Percentiles rank a stretch among this genome's conserved stretches.
These are phyloP conservation scores for Arbutus unedo DNA, from an alignment of 148 eudicot genomes.

Conservation along the genomic window DNA sequence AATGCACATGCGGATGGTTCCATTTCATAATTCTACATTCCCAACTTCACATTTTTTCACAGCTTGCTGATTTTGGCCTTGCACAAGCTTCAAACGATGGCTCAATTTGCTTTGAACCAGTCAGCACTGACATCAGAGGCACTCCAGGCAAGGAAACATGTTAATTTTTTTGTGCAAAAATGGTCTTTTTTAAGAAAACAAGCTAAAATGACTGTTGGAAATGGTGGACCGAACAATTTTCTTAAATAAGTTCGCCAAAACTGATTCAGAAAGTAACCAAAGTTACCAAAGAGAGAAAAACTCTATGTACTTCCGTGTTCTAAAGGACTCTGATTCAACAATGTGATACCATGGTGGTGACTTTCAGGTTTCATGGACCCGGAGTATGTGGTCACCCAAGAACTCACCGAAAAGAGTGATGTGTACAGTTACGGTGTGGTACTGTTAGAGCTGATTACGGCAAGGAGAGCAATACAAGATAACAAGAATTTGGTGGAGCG, in stretches of 20 bases:
- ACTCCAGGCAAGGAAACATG: slow-evolving; percentile 65
- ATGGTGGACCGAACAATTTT: background rate
- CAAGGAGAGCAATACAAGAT: slow-evolving; percentile 74
- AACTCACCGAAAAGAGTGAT: slow-evolving; percentile 94
- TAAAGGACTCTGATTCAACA: background rate
- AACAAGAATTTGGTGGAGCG: slow-evolving; percentile 81
- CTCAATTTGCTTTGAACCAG: slow-evolving; percentile 82
- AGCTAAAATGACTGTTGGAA: background rate
- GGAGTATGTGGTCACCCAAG: slow-evolving; percentile 75
- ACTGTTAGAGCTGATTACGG: slow-evolving; percentile 70
- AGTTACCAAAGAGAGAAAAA: background rate
- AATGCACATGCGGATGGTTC: background rate
- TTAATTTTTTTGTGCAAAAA: background rate
- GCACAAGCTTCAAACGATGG: slow-evolving; percentile 89
- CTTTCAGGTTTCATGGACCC: slow-evolving; percentile 94
- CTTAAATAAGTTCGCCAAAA: background rate
- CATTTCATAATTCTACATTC: background rate
- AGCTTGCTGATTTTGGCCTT: slow-evolving; percentile 99
- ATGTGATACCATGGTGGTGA: background rate
- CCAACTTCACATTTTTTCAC: slow-evolving; percentile 17
- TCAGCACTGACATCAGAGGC: slow-evolving; percentile 88
- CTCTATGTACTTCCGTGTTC: background rate
- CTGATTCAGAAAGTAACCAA: background rate
- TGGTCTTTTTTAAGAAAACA: background rate
- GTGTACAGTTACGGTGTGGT: slow-evolving; percentile 93